Evolutionary conservation across 2,329 filamentous ascomycete species (phyloP), one percentile per base, ranked within the genome.

Genomic region (Aspergillus sp.): DNA sequence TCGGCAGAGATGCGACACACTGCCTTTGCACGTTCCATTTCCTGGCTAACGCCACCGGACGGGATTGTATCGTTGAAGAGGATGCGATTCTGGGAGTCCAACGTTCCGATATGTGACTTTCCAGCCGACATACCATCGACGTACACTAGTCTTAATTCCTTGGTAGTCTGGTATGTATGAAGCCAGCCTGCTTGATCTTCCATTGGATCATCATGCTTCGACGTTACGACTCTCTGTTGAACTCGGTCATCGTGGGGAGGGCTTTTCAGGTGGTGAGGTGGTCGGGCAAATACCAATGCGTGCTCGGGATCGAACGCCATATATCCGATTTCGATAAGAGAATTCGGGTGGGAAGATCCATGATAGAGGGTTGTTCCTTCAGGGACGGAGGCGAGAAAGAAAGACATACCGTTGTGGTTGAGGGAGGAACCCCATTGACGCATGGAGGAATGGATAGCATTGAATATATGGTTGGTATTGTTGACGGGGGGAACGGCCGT

Each of bases 291-390:
- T 3, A 69, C 58, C 49, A 83, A 72, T 1, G 84, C 81, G 61
- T 88, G 85, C 57, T 88, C 84, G 7, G 83, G 75, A 61, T 88
- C 84, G 58, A 87, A 88, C 0, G 85, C 84, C 2, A 88, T 70
- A 83, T 84, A 87, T 56, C 87, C 81, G 9, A 73, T 74, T 0
- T 71, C 74, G 2, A 64, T 59, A 0, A 84, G 74, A 1, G 72
- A 67, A 2, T 75, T 61, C 2, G 67, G 53, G 0, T 58, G 61
- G 7, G 52, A 53, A 0, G 73, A 74, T 19, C 85, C 85, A 61
- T 88, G 85, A 56, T 87, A 85, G 10, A 88, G 63, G 23, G 81
- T 65, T 0, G 79, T 82, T 3, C 80, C 82, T 19, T 70, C 68
- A 0, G 84, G 83, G 1, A 88, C 73, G 0, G 74, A 77, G 2